Evolutionary conservation across 768 basidiomycete species (phyloP), one percentile per base, ranked within the genome.

Genomic region (Boletellus sp.): DNA sequence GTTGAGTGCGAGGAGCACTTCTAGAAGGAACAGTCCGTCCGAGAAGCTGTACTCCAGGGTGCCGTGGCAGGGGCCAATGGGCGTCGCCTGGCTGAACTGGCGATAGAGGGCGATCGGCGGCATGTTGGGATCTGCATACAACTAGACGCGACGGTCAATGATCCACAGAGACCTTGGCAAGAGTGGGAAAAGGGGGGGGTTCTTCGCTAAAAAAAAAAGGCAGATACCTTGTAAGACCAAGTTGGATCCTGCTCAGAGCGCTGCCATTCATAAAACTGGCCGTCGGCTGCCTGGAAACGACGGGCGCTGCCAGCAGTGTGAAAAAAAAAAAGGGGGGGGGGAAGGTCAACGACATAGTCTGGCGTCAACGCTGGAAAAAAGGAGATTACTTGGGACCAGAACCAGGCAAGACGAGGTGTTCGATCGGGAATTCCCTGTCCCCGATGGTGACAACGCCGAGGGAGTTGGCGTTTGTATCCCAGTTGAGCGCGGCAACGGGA

Each of bases 211-310:
- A 16, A 37, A 20, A 17, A 11, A 19, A 39, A 28, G 15, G 42
- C 17, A 69, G 78, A 64, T 69, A 85, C 85, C 66, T 87, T 82
- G 63, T 87, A 87, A 13, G 79, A 78, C 54, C 65, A 28, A 28
- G 8, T 67, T 15, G 75, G 69, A 50, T 72, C 70, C 39, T 77
- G 73, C 39, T 64, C 64, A 56, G 72, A 70, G 55, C 77, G 74
- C 55, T 84, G 74, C 86, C 86, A 88, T 67, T 87, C 85, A 53
- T 80, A 85, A 43, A 70, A 74, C 58, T 69, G 72, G 39, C 80
- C 81, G 57, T 84, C 81, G 28, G 72, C 71, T 47, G 78, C 76
- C 53, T 72, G 62, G 66, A 87, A 87, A 43, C 74, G 71, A 50
- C 86, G 80, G 35, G 80, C 77, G 60, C 85, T 86, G 67, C 45